Percentiles rank a stretch among this genome's conserved stretches.
Conservation (phyloP, 208 protist genomes). For the Crithidia brevicula region DNA sequence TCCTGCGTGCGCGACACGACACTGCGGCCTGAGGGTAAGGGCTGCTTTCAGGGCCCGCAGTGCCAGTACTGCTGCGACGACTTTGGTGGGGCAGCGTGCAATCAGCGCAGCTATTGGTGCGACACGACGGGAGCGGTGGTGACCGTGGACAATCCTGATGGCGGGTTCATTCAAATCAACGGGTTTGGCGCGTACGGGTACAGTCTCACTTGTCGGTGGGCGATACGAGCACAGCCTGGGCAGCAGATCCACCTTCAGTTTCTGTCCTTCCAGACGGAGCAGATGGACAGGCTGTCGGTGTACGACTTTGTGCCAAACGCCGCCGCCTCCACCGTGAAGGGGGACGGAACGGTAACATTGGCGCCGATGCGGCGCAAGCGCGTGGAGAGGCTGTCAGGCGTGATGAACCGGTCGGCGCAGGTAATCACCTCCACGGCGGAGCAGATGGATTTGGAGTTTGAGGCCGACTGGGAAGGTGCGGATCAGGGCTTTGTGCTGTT, state of each 20-base stretch:
- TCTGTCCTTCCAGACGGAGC: slow-evolving; percentile 48
- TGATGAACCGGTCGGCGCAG: background rate
- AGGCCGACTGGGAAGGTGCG: slow-evolving; percentile 53
- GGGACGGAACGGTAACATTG: background rate
- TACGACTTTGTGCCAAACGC: slow-evolving; percentile 44
- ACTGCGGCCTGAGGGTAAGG: background rate
- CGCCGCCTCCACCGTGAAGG: background rate
- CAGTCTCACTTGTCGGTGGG: slow-evolving; percentile 63
- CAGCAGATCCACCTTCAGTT: slow-evolving; percentile 49
- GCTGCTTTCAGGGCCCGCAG: slow-evolving; percentile 62
- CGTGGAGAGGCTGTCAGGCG: slow-evolving; percentile 30
- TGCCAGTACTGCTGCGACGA: slow-evolving; percentile 82
- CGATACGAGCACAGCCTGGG: slow-evolving; percentile 39
- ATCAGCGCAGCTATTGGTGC: slow-evolving; percentile 81
- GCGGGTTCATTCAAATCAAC: slow-evolving; percentile 75
- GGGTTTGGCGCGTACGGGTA: slow-evolving; percentile 56
- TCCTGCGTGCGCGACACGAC: slow-evolving; percentile 39
- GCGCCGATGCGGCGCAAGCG: background rate
- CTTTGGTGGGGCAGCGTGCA: slow-evolving; percentile 59
- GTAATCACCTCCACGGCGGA: slow-evolving; percentile 33
- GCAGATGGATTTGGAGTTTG: slow-evolving; percentile 52
- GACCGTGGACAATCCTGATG: slow-evolving; percentile 34
- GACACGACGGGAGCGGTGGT: slow-evolving; percentile 43
- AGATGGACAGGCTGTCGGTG: slow-evolving; percentile 46
- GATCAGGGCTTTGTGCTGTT: slow-evolving; percentile 56